Evolutionary conservation across 495 filamentous ascomycete species (phyloP).

Genomic region (Aspergillus taichungensis): DNA sequence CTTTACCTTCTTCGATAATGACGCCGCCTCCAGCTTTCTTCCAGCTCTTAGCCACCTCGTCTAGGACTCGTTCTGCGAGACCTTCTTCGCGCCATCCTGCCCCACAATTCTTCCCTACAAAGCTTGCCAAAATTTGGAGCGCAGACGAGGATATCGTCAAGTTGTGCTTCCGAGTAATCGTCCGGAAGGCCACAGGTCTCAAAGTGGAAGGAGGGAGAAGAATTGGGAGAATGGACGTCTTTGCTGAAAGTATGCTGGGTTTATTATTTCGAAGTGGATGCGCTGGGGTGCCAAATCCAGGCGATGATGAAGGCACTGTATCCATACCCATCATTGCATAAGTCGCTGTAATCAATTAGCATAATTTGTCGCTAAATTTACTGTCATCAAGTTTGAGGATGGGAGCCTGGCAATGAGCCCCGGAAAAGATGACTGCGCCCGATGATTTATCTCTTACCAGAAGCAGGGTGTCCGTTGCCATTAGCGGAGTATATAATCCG

Average conservation of each 20-base stretch:
- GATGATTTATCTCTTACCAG: too few species aligned
- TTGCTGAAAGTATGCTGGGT: constrained; percentile 38
- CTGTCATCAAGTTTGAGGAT: too few species aligned
- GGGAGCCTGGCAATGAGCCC: too few species aligned
- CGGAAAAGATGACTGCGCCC: too few species aligned
- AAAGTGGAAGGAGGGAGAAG: constrained; percentile 78
- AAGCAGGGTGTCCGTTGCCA: too few species aligned
- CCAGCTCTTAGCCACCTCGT: constrained; percentile 85
- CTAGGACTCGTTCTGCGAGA: constrained; percentile 80
- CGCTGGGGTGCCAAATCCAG: constrained; percentile 76
- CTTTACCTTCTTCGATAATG: constrained; percentile 77
- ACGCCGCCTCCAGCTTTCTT: constrained; percentile 74
- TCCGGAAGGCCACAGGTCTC: constrained; percentile 86
- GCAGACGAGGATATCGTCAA: constrained; percentile 86
- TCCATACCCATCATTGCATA: constrained; percentile 30
- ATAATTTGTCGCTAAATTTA: too few species aligned
- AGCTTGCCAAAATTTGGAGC: constrained; percentile 71
- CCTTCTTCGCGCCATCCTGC: constrained; percentile 95
- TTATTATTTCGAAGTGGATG: constrained; percentile 51
- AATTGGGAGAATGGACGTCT: constrained; percentile 77
- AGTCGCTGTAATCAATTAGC: not conserved
- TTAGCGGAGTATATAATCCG: too few species aligned
- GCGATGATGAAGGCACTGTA: constrained; percentile 76
- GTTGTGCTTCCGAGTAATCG: constrained; percentile 96
- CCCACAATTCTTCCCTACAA: constrained; percentile 88